These are phyloP conservation scores for Neurospora tetrasperma DNA, from an alignment of 495 filamentous ascomycete genomes.

Conservation along the genomic window DNA sequence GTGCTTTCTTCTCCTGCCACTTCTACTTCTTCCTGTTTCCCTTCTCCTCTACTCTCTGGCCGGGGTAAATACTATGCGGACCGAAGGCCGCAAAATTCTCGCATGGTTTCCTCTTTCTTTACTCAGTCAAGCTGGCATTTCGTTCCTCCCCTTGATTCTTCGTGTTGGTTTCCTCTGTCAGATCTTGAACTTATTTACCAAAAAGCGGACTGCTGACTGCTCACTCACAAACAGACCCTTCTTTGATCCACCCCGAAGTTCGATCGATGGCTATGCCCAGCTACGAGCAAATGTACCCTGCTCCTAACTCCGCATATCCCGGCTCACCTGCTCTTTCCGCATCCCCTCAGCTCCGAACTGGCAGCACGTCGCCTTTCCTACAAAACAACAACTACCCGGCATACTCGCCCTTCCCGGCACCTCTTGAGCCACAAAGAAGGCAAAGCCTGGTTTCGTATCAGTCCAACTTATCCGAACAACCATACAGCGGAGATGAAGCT, in stretches of 20 bases:
- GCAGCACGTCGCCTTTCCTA: constrained; percentile 35
- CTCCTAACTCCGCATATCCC: constrained; percentile 31
- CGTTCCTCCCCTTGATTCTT: constrained; percentile 48
- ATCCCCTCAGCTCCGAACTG: constrained; percentile 35
- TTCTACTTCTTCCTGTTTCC: constrained; percentile 37
- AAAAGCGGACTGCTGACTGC: constrained; percentile 23
- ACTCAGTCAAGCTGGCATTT: constrained; percentile 52
- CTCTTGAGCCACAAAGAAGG: constrained; percentile 29
- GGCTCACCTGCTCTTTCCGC: constrained; percentile 36
- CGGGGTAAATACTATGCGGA: constrained; percentile 21
- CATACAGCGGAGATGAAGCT: constrained; percentile 41
- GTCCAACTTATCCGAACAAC: constrained; percentile 37
- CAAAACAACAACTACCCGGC: constrained; percentile 25
- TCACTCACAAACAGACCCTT: constrained; percentile 29
- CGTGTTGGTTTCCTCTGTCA: constrained; percentile 51
- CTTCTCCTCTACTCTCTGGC: constrained; percentile 22
- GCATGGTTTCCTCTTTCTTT: constrained; percentile 30
- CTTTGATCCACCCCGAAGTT: constrained; percentile 40
- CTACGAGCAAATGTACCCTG: constrained; percentile 32
- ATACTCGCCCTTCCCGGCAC: constrained; percentile 69
- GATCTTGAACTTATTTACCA: constrained; percentile 1
- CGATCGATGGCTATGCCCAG: constrained; percentile 35
- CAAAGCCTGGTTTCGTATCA: constrained; percentile 23
- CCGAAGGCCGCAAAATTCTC: constrained; percentile 17
- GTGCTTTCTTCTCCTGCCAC: constrained; percentile 42